Base-by-base conservation (phyloP, 2,329 filamentous ascomycete species). In the Sarocladium kiliense region DNA sequence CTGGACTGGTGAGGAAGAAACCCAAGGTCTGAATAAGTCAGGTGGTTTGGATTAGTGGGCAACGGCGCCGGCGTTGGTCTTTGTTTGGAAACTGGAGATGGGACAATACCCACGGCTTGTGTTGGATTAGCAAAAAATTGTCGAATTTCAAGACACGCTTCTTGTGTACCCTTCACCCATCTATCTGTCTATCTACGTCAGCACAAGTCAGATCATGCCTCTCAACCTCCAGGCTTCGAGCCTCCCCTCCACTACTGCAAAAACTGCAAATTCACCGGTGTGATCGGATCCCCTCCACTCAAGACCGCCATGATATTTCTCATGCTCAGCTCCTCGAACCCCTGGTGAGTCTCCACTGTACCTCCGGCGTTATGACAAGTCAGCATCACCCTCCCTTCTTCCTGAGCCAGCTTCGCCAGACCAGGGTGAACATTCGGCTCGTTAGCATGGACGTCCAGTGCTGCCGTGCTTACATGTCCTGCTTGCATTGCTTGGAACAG, bases 311-410 rank as follows among this genome's bases (percentile, higher is more conserved):
- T 71, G 51, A 88, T 76, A 64, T 88, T 89, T 62, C 81, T 73
- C 77, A 89, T 87, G 32, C 80, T 81, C 65, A 87, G 63, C 66
- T 81, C 77, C 71, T 88, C 85, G 60, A 88, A 87, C 3, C 81
- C 83, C n/a, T 79, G 65, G 62, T 85, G 82, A 58, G 84, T 85
- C 65, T 87, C 83, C 14, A 87, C 74, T 34, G 84, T 86, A 3
- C 84, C 83, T 0, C 85, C 85, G 1, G 84, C 85, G 60, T 86
- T 86, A 64, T 88, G 86, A 54, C 82, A 81, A n/a, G 85, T 82
- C 55, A 88, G 65, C 70, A 85, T 76, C 0, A 81, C 80, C 58
- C 76, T 76, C 18, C 50, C 50, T 0, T 72, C 70, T 45, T 63
- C 55, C 6, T 64, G 63, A 0, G 72, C 72, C 39, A 79, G 61